These are phyloP conservation scores for Psilocybe cubensis DNA, from an alignment of 768 basidiomycete genomes.

Conservation along the genomic window DNA sequence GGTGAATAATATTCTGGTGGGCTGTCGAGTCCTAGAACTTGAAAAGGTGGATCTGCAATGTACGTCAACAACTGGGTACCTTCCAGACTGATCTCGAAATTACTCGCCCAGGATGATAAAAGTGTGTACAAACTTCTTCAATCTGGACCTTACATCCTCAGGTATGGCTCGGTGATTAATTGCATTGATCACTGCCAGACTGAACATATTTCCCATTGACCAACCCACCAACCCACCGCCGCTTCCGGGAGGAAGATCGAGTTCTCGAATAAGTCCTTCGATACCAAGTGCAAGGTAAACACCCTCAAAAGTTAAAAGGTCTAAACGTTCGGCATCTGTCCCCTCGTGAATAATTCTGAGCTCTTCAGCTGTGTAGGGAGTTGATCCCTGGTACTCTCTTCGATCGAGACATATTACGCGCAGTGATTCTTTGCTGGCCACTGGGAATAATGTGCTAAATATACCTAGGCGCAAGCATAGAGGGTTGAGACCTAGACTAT, in stretches of 20 bases:
- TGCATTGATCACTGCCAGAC: background rate
- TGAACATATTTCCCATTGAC: slow-evolving; percentile 4
- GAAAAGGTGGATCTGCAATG: slow-evolving; percentile 1
- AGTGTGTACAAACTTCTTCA: background rate
- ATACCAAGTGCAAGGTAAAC: background rate
- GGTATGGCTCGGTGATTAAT: background rate
- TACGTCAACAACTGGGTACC: background rate
- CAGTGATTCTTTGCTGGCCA: background rate
- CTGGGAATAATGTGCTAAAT: background rate
- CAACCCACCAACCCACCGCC: background rate
- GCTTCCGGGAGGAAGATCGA: background rate
- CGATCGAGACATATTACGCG: background rate
- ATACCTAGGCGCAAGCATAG: background rate
- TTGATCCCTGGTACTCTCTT: background rate
- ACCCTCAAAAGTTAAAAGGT: background rate
- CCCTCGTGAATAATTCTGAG: background rate
- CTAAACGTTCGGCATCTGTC: background rate
- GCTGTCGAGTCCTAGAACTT: background rate
- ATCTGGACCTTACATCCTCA: background rate
- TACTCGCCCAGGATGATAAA: background rate
- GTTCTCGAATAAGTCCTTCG: background rate
- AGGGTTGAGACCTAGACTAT: too few species aligned
- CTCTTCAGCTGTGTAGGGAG: background rate
- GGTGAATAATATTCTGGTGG: background rate
- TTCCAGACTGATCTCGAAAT: background rate